Conservation (phyloP, 2,329 filamentous ascomycete species). For the Epichloe bromicola region DNA sequence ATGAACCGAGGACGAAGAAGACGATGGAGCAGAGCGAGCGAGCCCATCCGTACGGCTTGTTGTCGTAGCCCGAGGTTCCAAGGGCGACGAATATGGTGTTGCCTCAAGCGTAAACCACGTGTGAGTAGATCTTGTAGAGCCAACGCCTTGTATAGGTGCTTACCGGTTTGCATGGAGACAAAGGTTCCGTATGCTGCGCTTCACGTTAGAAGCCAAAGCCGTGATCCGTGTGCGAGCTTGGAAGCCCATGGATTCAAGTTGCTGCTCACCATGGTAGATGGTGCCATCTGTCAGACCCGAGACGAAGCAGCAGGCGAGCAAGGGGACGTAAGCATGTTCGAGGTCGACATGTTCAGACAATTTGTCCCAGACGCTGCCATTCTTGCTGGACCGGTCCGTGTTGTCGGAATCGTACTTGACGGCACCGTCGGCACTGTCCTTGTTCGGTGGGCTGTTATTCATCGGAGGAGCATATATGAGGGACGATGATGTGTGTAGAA, state of each 20-base stretch:
- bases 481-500: neutral
- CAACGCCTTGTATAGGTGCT: neutral
- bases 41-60: constrained; percentile 38
- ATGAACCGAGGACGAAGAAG: constrained; percentile 40
- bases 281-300: constrained; percentile 28
- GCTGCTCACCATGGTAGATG: constrained; percentile 21
- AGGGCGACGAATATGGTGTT: constrained; percentile 53
- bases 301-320: constrained; percentile 21
- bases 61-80: constrained; percentile 37
- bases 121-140: neutral
- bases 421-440: neutral
- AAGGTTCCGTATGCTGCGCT: constrained; percentile 12
- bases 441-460: neutral
- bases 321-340: constrained; percentile 17
- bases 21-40: constrained; percentile 35
- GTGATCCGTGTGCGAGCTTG: neutral
- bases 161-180: constrained; percentile 28
- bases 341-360: constrained; percentile 8
- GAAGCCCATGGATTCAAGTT: too few relatives aligned
- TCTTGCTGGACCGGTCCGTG: constrained; percentile 6
- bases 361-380: constrained; percentile 1
- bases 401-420: constrained; percentile 9
- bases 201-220: neutral
- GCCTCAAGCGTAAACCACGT: constrained; percentile 19
- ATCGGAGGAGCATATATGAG: neutral